A percentile compares a stretch with the other conserved stretches of the same genome.
These are phyloP conservation scores for Pterula multifida DNA, from an alignment of 1,284 basidiomycete species.

Conservation along the genomic window DNA sequence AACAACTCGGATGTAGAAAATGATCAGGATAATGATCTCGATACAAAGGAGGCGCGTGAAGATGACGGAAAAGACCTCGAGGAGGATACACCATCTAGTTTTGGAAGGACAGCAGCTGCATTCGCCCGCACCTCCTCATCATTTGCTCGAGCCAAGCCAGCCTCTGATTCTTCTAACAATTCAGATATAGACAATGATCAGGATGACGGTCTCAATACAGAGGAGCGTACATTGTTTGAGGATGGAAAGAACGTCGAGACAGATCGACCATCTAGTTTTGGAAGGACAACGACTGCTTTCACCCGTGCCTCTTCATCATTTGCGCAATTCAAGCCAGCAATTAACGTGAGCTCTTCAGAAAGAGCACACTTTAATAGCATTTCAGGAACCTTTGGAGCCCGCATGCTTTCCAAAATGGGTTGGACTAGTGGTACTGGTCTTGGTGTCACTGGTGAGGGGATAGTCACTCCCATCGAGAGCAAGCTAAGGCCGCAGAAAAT, in stretches of 20 bases:
- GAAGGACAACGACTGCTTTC: not conserved
- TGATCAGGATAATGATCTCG: slow-evolving; percentile 26
- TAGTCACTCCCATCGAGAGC: slow-evolving; percentile 79
- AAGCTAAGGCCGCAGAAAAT: slow-evolving; percentile 74
- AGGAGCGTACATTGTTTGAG: no score
- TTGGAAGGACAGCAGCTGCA: slow-evolving; percentile 11
- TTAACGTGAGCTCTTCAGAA: slow-evolving; percentile 54
- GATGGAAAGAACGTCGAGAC: not conserved
- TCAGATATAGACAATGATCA: not conserved
- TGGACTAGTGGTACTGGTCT: slow-evolving; percentile 83
- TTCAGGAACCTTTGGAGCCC: slow-evolving; percentile 67
- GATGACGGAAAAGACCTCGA: slow-evolving; percentile 23
- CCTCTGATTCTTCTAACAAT: slow-evolving; percentile 11
- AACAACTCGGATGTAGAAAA: slow-evolving; percentile 36
- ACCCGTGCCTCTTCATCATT: slow-evolving; percentile 36
- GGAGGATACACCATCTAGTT: slow-evolving; percentile 16
- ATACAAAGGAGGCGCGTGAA: slow-evolving; percentile 13
- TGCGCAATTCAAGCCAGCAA: slow-evolving; percentile 34
- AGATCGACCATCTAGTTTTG: not conserved
- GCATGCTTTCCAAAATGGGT: slow-evolving; percentile 89
- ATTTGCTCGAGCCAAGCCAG: slow-evolving; percentile 7
- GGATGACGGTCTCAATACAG: not conserved
- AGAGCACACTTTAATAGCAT: slow-evolving; percentile 72
- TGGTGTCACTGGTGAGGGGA: slow-evolving; percentile 70
- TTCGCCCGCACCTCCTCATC: slow-evolving; percentile 28